Conservation (phyloP, 1,139 yeast species). For the Debaryomycetaceae sp. region DNA sequence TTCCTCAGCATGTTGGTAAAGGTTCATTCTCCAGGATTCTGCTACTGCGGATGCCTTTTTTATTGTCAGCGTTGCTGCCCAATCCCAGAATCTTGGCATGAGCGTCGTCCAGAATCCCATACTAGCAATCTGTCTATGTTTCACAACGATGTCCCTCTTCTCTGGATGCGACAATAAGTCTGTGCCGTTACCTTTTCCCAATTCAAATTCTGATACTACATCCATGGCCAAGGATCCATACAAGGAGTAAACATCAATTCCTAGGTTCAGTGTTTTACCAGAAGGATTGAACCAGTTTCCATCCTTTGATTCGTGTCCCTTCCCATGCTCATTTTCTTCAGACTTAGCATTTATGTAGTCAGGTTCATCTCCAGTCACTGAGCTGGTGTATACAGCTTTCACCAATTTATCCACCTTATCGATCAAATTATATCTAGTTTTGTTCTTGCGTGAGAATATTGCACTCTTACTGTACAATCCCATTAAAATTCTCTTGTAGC, state of each 20-base stretch:
- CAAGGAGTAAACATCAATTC: conserved; percentile 56
- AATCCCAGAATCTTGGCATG: conserved; percentile 52
- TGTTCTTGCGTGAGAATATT: conserved; percentile 28
- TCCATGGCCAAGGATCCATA: conserved; percentile 75
- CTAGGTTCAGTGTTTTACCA: conserved; percentile 16
- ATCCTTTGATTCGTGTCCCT: conserved; percentile 20
- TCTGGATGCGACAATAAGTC: conserved; percentile 34
- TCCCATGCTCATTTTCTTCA: conserved; percentile 32
- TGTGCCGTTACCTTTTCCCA: conserved; percentile 50
- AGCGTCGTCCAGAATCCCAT: conserved; percentile 69
- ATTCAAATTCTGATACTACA: conserved; percentile 58
- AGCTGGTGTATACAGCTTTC: conserved; percentile 22
- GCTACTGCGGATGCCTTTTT: conserved; percentile 36
- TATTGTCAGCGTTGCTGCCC: conserved; percentile 43
- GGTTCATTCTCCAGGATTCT: conserved; percentile 48
- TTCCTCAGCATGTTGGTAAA: conserved; percentile 37
- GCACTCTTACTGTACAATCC: conserved; percentile 50
- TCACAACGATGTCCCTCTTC: conserved; percentile 40
- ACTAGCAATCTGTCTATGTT: conserved; percentile 56
- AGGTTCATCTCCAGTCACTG: conserved; percentile 32
- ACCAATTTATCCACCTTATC: conserved; percentile 25
- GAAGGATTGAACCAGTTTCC: conserved; percentile 29
- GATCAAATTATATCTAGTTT: conserved; percentile 22
- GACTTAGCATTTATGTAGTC: conserved; percentile 32
- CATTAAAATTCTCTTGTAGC: conserved; percentile 46